Base-by-base conservation (phyloP, 2,329 filamentous ascomycete genomes). In the Fusarium penzigii region DNA sequence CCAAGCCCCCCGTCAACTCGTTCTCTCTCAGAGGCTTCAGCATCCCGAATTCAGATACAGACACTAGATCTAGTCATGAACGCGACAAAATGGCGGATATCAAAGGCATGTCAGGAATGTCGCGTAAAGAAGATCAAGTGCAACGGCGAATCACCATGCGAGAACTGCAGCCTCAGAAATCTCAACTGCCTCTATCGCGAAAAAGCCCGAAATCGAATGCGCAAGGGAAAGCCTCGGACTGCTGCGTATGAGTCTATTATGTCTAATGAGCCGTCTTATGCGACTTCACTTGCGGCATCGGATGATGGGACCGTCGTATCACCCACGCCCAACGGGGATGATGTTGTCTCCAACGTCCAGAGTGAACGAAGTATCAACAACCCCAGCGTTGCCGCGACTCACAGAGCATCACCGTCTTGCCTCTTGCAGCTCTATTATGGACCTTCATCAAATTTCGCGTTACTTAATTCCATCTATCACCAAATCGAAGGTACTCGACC, bases 351-450 rank as follows among this genome's bases (percentile, higher is more conserved):
- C 17, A 38, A 39, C 12, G 49, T 53, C 5, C 46, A 53, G 17
- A 58, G 59, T 29, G 61, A 65, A 48, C 55, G 62, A 43, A 66
- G 61, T 57, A 62, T 67, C 51, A 72, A 73, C 47, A 72, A 69
- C 51, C 63, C 62, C 47, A 77, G 75, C 50, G 75, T 78, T n/a
- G 73, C 75, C 3, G 75, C 75, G 17, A 77, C 73, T 9, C 75
- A 78, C 56, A 70, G 72, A 59, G 68, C 74, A 25, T 75, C 74
- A 2, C 71, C 75, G 1, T 76, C 73, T 17, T 75, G 73, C 51
- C 64, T 70, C 36, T 67, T 77, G 14, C 74, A 78, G 53, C 64
- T 78, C 1, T 78, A 77, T 57, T 78, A 78, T 62, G 75, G 75
- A 0, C 72, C 75, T 1, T 75, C 75, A 0, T 77, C 75, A 1